Conservation (phyloP, 2,329 filamentous ascomycete genomes). For the Colletotrichum musicola region DNA sequence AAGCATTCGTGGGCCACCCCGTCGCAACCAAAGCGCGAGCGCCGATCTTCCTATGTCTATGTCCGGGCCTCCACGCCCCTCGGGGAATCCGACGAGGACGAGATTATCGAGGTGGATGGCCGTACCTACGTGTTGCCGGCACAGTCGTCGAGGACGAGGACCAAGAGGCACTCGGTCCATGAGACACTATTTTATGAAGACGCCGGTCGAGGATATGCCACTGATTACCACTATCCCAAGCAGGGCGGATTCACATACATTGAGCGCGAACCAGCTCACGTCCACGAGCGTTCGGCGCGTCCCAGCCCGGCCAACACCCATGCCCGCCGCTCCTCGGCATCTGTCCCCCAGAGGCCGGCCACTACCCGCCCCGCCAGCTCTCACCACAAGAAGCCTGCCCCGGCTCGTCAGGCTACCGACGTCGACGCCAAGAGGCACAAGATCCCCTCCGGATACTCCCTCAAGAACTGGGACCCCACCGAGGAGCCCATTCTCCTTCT, state of each 20-base stretch:
- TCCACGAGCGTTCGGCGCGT: slow-evolving; percentile 58
- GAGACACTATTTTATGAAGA: slow-evolving; percentile 46
- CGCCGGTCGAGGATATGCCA: slow-evolving; percentile 66
- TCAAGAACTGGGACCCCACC: slow-evolving; percentile 98
- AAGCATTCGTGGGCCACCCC: slow-evolving; percentile 63
- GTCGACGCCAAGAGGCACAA: slow-evolving; percentile 73
- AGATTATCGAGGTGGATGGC: slow-evolving; percentile 67
- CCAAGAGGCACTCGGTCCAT: slow-evolving; percentile 41
- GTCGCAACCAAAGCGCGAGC: slow-evolving; percentile 62
- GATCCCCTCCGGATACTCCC: slow-evolving; percentile 90
- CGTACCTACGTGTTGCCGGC: slow-evolving; percentile 66
- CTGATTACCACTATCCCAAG: slow-evolving; percentile 70
- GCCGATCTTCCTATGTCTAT: slow-evolving; percentile 67
- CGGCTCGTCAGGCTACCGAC: slow-evolving; percentile 64
- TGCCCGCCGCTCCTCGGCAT: slow-evolving; percentile 61
- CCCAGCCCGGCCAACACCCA: slow-evolving; percentile 58
- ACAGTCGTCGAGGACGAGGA: slow-evolving; percentile 57
- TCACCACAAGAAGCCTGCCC: slow-evolving; percentile 55
- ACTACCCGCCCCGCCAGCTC: slow-evolving; percentile 63
- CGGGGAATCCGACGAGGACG: slow-evolving; percentile 76
- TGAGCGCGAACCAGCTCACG: slow-evolving; percentile 50
- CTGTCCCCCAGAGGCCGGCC: slow-evolving; percentile 64
- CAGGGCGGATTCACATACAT: slow-evolving; percentile 60
- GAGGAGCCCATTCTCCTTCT: slow-evolving; percentile 95
- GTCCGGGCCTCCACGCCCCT: slow-evolving; percentile 69